Base-by-base conservation (phyloP, 371 early-diverging fungal species). In the Mortierella sp. region DNA sequence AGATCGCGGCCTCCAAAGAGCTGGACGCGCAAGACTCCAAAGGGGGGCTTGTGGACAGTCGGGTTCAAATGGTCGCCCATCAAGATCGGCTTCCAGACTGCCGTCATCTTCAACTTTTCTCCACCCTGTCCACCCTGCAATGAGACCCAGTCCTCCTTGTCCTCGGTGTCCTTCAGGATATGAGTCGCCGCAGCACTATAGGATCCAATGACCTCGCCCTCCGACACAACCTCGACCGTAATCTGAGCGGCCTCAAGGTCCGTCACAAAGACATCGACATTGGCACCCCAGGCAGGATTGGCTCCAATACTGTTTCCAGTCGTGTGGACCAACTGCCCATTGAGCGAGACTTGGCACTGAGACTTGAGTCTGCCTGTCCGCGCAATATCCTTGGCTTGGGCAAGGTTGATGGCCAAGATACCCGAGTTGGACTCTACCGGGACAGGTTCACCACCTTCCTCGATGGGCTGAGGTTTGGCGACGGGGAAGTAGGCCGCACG, bases 21-120 rank as follows among this genome's bases (percentile, higher is more conserved):
- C 39, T 91, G 90, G 31, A 97, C 79, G 43, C 94, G 91, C 31
- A 97, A 83, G 4, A 98, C 90, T 45, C 98, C 98, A n/a, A 96
- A 91, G 5, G 96, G 90, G 22, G 92, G 87, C 16, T 85, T 87
- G 53, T 90, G 83, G 26, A 83, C 74, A 13, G 85, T 81, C 55
- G 86, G 87, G 45, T 77, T 87, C 31, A 87, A 40, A 64, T 85
- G 80, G 10, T 87, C 85, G 1, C 87, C 87, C 88, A 90, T 86
- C 10, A 88, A 70, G 2, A 91, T 89, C 0, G 92, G 90, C 72
- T 90, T 90, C 92, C 92, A 91, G 34, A 88, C 85, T 1, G 86
- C 89, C 39, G 86, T 88, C 31, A 91, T 48, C 47, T 88, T 85
- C 47, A 90, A 41, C 44, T 86, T 85, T 31, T 85, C 82, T 19